Base-by-base conservation (phyloP, 495 filamentous ascomycete species). In the Penicillium goetzii region DNA sequence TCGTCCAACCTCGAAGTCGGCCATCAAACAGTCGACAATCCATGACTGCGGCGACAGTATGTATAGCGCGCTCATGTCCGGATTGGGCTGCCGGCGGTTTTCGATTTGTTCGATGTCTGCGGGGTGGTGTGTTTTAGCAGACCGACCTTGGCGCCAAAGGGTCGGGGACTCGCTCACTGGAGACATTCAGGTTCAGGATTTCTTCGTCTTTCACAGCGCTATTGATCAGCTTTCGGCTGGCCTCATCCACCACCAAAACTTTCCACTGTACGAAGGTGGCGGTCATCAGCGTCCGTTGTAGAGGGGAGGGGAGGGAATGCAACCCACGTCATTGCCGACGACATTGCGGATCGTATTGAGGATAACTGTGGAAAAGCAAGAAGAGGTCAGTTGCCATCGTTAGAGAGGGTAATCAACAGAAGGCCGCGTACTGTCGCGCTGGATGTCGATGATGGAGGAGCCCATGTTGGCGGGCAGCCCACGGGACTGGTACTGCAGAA, bases 31-130 rank as follows among this genome's bases (percentile, higher is more conserved):
- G 59, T 97, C 92, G 60, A 98, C 89, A 61, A 97, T 90, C 76
- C 96, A 88, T 38, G 91, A 83, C 66, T 88, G 81, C 4, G 95
- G 90, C 4, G 92, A 90, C 32, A 99, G 82, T 63, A 99, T 78
- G 78, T 98, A 99, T 56, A 99, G 83, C 62, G 92, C 96, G 74
- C 97, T 94, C 90, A 96, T 96, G 56, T 89, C 86, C 53, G 85
- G 85, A 69, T 97, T 97, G 74, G 83, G 78, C 54, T 84, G 85
- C 68, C 96, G 86, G 68, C 85, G 85, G 55, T 96, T 84, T 79
- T 97, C 93, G 74, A 99, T 96, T 67, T 85, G 85, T 78, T 97
- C 92, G 76, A 98, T 90, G 76, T 95, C 92, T 97, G 74, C 69
- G 63, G 65, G 51, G 68, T 63, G 67, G 33, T 40, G 21, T 32